Conservation (phyloP, 1,284 basidiomycete genomes). For the Apiotrichum domesticum region DNA sequence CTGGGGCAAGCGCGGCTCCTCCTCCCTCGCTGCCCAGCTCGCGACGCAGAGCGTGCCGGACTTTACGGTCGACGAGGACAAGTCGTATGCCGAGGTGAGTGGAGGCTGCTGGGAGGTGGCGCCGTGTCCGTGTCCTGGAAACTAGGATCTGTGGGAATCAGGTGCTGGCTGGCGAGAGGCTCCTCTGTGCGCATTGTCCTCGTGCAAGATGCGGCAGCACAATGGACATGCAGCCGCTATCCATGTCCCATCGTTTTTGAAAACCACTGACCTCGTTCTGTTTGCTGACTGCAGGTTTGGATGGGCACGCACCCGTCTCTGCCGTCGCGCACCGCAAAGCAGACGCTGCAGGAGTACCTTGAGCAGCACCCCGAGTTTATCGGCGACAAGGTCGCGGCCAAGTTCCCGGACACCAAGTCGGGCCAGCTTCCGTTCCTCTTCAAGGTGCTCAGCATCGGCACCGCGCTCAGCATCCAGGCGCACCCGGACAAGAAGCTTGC, state of each 20-base stretch:
- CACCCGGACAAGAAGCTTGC: slow-evolving; percentile 93
- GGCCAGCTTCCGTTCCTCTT: slow-evolving; percentile 87
- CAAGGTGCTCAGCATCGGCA: slow-evolving; percentile 88
- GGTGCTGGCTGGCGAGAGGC: too few species aligned
- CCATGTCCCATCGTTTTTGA: background rate
- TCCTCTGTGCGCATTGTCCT: too few species aligned
- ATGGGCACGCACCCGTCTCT: slow-evolving; percentile 95
- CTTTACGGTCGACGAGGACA: slow-evolving; percentile 54
- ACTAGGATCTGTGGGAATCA: too few species aligned
- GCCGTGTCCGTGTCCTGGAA: too few species aligned
- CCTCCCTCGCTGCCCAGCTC: slow-evolving; percentile 53
- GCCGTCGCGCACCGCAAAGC: slow-evolving; percentile 62
- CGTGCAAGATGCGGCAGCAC: too few species aligned
- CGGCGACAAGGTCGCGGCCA: slow-evolving; percentile 62
- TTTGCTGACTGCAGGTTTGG: slow-evolving; percentile 63
- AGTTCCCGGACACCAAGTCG: slow-evolving; percentile 55
- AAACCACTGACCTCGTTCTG: background rate
- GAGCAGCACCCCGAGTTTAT: slow-evolving; percentile 58
- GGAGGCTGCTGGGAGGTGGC: too few species aligned
- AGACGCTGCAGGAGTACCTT: slow-evolving; percentile 59
- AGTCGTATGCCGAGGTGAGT: slow-evolving; percentile 62
- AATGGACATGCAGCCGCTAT: background rate
- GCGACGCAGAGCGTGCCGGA: slow-evolving; percentile 49
- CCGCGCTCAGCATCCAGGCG: slow-evolving; percentile 93
- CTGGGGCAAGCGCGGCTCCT: slow-evolving; percentile 55